Conservation (phyloP, 495 filamentous ascomycete species). For the Tricharina praecox region DNA sequence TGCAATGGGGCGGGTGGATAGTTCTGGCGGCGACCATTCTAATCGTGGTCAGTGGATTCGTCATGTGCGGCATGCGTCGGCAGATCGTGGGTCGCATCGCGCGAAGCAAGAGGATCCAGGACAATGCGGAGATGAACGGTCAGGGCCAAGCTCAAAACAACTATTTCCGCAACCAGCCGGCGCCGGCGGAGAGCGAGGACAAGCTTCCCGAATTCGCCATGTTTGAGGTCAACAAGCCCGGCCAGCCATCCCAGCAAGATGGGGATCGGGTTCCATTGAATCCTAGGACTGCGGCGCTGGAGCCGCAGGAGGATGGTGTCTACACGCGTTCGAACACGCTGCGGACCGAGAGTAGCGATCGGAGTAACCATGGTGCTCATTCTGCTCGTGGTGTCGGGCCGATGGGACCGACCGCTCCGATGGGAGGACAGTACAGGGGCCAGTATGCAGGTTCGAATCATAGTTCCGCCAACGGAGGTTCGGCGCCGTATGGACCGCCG, state of each 20-base stretch:
- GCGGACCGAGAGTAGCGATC: constrained; percentile 19
- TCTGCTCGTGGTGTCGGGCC: constrained; percentile 22
- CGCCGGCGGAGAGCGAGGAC: constrained; percentile 34
- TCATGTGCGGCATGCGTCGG: constrained; percentile 93
- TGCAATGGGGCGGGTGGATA: constrained; percentile 88
- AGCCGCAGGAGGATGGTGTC: constrained; percentile 8
- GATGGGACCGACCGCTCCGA: constrained; percentile 1
- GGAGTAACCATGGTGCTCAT: constrained; percentile 18
- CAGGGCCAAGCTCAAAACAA: constrained; percentile 61
- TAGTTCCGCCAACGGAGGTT: background rate
- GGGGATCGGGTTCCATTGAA: constrained; percentile 82
- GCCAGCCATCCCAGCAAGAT: constrained; percentile 33
- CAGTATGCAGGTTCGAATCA: constrained; percentile 5
- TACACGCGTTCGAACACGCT: constrained; percentile 11
- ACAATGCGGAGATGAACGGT: constrained; percentile 90
- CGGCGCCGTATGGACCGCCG: constrained; percentile 9
- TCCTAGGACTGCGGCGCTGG: constrained; percentile 25
- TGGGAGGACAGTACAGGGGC: too few species aligned
- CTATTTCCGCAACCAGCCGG: constrained; percentile 31
- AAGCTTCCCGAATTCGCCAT: constrained; percentile 58
- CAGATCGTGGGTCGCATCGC: constrained; percentile 86
- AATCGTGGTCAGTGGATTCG: constrained; percentile 62
- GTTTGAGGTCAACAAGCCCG: constrained; percentile 48
- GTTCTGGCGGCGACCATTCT: constrained; percentile 82
- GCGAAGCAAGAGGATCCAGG: constrained; percentile 72